Base-by-base conservation (phyloP, 495 filamentous ascomycete genomes). In the Hypoxylon cercidicola region DNA sequence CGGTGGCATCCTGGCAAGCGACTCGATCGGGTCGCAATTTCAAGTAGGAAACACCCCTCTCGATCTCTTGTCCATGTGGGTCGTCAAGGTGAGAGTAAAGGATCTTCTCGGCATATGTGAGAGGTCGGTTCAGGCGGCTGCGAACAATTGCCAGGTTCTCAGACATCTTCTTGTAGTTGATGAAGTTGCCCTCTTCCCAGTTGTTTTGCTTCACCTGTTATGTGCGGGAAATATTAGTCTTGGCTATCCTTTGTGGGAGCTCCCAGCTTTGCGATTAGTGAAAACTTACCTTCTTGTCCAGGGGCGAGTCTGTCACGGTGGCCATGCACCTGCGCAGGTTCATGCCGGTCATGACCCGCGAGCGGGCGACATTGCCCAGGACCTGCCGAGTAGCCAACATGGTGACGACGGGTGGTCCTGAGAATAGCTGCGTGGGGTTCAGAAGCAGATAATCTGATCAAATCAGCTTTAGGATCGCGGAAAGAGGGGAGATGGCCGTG, bases 51-150 rank as follows among this genome's bases (percentile, higher is more conserved):
- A 86, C 88, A 68, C 95, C 95, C 73, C 95, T 91, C 88, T 98
- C 88, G 68, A 98, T 95, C 5, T 97, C 95, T 77, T 97, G 93
- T 67, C 88, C 89, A 69, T 99, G 91, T 50, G 96, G 96, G 77
- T 99, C 93, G 82, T 99, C 95, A 75, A 99, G 84, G 81, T 99
- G 95, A 66, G 93, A 97, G 88, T 99, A 98, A 70, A 99, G 86
- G 70, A 99, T 90, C 87, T 99, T 99, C 88, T 99, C 95, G 76
- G 93, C 92, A 79, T 86, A 97, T 68, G 93, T 96, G 57, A 99
- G 85, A 71, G 95, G 95, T 64, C 92, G 88, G 80, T 96, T 95
- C 64, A 99, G 87, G 71, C 95, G 86, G 68, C 79, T 74, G 70
- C 96, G 91, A 66, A 98, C 95, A 75, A 97, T 85, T 66, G 87